Evolutionary conservation across 1,139 yeast species (phyloP).

Genomic region (Ogataea hybrid): DNA sequence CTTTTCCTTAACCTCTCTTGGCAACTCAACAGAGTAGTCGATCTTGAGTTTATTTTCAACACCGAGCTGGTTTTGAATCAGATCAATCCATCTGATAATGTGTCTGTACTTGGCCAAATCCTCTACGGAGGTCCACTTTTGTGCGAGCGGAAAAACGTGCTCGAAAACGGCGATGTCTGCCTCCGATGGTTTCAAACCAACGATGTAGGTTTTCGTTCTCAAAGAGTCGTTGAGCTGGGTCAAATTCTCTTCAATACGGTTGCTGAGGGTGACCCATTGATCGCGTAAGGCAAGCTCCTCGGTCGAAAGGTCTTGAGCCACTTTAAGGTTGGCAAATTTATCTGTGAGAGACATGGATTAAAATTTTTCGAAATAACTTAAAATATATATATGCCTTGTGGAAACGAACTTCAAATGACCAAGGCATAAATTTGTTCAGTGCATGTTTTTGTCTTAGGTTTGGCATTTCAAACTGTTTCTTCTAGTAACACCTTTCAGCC

Average conservation of each 20-base stretch:
- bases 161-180: slow-evolving; percentile 71
- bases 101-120: slow-evolving; percentile 67
- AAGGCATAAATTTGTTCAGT: no score
- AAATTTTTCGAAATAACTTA: slow-evolving; percentile 1
- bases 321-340: slow-evolving; percentile 41
- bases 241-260: slow-evolving; percentile 49
- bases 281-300: slow-evolving; percentile 67
- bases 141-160: slow-evolving; percentile 58
- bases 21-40: slow-evolving; percentile 39
- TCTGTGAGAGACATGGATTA: slow-evolving; percentile 30
- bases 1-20: slow-evolving; percentile 54
- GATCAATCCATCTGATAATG: slow-evolving; percentile 86
- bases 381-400: no score
- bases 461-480: no score
- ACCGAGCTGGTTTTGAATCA: slow-evolving; percentile 63
- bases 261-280: slow-evolving; percentile 76
- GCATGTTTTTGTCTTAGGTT: no score
- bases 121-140: slow-evolving; percentile 53
- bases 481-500: no score
- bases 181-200: slow-evolving; percentile 61
- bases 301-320: slow-evolving; percentile 38
- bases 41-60: slow-evolving; percentile 7
- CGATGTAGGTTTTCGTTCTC: slow-evolving; percentile 65
- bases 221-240: slow-evolving; percentile 66
- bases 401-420: not conserved